A percentile compares a stretch with the other conserved stretches of the same genome.
These are phyloP conservation scores for Pseudogymnoascus sp. DNA, from an alignment of 2,329 filamentous ascomycete species.

Conservation along the genomic window DNA sequence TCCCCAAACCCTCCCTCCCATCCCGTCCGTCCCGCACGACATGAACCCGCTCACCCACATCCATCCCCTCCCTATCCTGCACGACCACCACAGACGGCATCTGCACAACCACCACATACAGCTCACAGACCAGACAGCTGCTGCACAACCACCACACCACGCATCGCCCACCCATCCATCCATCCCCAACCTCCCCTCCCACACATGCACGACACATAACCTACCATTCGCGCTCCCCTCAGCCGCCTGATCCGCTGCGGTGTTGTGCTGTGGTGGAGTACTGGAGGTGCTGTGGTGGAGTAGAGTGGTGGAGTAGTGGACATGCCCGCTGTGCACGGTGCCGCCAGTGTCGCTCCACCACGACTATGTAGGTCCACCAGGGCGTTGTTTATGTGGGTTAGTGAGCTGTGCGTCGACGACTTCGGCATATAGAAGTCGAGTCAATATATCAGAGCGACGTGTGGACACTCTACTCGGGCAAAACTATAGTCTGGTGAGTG, in stretches of 20 bases:
- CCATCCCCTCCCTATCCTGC: too few species aligned
- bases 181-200: not conserved
- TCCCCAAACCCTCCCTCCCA: not conserved
- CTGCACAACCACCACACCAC: not conserved
- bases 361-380: not conserved
- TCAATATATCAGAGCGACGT: not conserved
- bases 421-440: not conserved
- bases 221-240: not conserved
- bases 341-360: not conserved
- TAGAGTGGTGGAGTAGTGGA: too few species aligned
- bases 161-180: not conserved
- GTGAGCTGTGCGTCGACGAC: not conserved
- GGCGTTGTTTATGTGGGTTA: not conserved
- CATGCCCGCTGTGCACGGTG: not conserved
- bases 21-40: not conserved
- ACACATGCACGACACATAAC: not conserved
- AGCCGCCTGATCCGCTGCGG: not conserved
- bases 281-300: too few species aligned
- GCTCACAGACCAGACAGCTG: not conserved
- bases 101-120: not conserved
- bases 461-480: not conserved
- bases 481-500: not conserved
- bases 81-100: not conserved
- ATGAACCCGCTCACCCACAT: not conserved
- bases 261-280: not conserved